phyloP scores from a whole-genome alignment of 2,329 filamentous ascomycete species.

The Fusarium nanum region DNA sequence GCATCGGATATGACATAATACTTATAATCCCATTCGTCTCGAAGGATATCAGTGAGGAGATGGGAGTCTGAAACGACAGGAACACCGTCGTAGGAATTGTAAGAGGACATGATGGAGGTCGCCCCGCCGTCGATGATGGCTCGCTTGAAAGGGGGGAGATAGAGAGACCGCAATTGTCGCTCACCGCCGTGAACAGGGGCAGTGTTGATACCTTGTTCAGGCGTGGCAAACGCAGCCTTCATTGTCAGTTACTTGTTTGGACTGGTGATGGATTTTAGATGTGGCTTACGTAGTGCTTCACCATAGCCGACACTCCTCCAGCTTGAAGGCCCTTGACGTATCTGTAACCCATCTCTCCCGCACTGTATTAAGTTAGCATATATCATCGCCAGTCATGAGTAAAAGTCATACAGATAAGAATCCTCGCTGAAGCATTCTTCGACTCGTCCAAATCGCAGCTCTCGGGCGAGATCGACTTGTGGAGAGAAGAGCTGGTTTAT shows the following conservation, averaged over 20 bases:
- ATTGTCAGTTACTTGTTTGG: background rate
- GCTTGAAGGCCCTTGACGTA: conserved; percentile 70
- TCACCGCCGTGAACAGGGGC: conserved; percentile 67
- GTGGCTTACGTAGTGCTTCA: conserved; percentile 75
- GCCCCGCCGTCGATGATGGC: conserved; percentile 77
- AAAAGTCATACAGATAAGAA: conserved; percentile 62
- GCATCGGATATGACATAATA: conserved; percentile 74
- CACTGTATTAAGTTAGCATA: conserved; percentile 44
- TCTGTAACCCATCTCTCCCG: conserved; percentile 74
- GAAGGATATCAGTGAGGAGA: conserved; percentile 74
- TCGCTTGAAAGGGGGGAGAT: conserved; percentile 72
- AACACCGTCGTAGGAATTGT: conserved; percentile 79
- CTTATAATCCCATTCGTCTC: conserved; percentile 78
- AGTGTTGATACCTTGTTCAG: conserved; percentile 79
- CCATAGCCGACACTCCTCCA: conserved; percentile 74
- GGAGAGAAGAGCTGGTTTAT: conserved; percentile 81
- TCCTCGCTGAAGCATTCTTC: conserved; percentile 82
- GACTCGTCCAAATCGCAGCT: conserved; percentile 77
- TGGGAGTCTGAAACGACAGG: conserved; percentile 74
- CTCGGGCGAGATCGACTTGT: conserved; percentile 75
- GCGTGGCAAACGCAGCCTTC: conserved; percentile 70
- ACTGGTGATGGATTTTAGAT: background rate
- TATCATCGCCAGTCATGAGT: accelerated
- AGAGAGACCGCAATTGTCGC: conserved; percentile 65
- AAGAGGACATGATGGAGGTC: conserved; percentile 78